Conservation (phyloP, 257 asterid genomes). For the Mentha longifolia region DNA sequence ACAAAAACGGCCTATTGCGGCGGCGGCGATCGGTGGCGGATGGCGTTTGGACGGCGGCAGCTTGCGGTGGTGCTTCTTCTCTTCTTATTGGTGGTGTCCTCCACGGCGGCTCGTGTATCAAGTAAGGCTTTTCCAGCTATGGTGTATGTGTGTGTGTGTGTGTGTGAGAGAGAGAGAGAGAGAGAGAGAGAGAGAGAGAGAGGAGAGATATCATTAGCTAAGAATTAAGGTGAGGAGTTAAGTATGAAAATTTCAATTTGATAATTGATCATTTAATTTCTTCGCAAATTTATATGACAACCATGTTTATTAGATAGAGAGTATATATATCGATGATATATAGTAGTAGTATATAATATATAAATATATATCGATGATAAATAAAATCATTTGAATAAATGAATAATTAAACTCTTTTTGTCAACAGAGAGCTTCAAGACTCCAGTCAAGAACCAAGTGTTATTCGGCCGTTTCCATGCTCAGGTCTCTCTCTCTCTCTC, state of each 20-base stretch:
- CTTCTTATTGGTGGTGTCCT: constrained; percentile 26
- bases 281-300: neutral
- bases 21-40: constrained; percentile 43
- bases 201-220: neutral
- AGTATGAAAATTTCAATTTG: neutral
- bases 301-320: neutral
- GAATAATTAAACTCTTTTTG: neutral
- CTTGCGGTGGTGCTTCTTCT: constrained; percentile 35
- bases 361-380: too few species aligned
- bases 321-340: too few species aligned
- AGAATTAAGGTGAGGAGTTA: neutral
- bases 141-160: neutral
- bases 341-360: too few species aligned
- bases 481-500: constrained; percentile 35
- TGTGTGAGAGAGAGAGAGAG: neutral
- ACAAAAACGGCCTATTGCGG: neutral
- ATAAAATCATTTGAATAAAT: neutral
- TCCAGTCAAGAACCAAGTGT: constrained; percentile 10
- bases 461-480: constrained; percentile 12
- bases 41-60: constrained; percentile 35
- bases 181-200: neutral
- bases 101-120: constrained; percentile 34
- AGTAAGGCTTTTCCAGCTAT: constrained; percentile 36
- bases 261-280: neutral
- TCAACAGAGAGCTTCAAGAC: constrained; percentile 37